These are phyloP conservation scores for Poa annua DNA, from an alignment of 176 grass and related monocot genomes.

Conservation along the genomic window DNA sequence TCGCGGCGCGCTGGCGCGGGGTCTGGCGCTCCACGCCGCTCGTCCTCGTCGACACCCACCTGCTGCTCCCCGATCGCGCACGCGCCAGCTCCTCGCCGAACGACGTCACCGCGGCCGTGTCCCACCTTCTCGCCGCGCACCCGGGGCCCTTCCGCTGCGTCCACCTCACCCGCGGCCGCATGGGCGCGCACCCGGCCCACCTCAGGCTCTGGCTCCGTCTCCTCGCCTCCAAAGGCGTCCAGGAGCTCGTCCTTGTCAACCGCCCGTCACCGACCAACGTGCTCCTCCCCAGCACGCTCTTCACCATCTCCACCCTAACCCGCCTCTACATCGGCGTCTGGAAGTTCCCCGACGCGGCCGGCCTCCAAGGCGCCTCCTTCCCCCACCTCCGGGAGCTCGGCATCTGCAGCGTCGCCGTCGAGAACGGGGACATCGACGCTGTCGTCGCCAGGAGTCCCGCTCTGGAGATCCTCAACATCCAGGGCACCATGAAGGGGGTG, in stretches of 20 bases:
- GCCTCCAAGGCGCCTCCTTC: not conserved
- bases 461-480: slow-evolving; percentile 11
- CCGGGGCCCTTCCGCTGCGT: not conserved
- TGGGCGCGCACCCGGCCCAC: not conserved
- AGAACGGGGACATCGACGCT: not conserved
- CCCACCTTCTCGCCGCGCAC: not conserved
- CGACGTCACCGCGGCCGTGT: not conserved
- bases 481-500: not conserved
- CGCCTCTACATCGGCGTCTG: slow-evolving; percentile 2
- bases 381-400: slow-evolving; percentile 12
- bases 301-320: not conserved
- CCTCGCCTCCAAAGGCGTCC: not conserved
- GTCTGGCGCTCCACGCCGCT: slow-evolving; percentile 10
- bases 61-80: not conserved
- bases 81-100: not conserved
- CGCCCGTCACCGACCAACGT: not conserved
- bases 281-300: not conserved
- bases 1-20: slow-evolving; percentile 7
- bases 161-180: not conserved
- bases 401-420: not conserved
- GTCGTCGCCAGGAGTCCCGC: not conserved
- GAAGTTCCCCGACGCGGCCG: slow-evolving; percentile 6
- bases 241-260: slow-evolving; percentile 5
- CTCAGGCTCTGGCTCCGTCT: not conserved
- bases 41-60: slow-evolving; percentile 15